Base-by-base conservation (phyloP, 2,329 filamentous ascomycete genomes). In the Ophiostoma fasciatum region DNA sequence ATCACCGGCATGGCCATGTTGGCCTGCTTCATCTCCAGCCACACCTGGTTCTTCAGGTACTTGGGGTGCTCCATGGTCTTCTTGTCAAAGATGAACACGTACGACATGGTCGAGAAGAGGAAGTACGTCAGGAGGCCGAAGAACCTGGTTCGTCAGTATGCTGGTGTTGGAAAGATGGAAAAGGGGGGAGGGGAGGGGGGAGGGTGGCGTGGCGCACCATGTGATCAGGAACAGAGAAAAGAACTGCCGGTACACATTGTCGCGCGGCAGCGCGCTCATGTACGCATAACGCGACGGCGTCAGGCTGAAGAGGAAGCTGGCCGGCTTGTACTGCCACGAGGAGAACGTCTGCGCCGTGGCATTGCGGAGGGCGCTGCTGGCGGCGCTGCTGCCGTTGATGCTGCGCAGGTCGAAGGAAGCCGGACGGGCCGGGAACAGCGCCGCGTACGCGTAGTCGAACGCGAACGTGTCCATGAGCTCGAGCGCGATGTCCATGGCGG, bases 11-110 rank as follows among this genome's bases (percentile, higher is more conserved):
- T 77, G 26, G 84, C 67, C 31, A 59, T 57, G 59, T 78, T 74
- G 43, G 87, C 76, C 60, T 93, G 84, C 45, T 65, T 64, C 50
- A 96, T 94, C 57, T 96, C 88, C 49, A 85, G 71, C 41, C 68
- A 64, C 45, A 94, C 78, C 58, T 94, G 88, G 60, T 94, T 88
- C 62, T 90, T 92, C 52, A 94, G 78, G 58, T 88, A 96, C 53
- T 90, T 90, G 32, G 88, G 88, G 56, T 96, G 88, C 35, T 83
- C 66, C 59, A 88, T 75, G 30, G 82, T 90, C 28, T 74, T 71
- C 59, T 94, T 90, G 60, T 94, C 87, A 62, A 94, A 94, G 52
- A 94, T 68, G 61, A 94, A 79, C 51, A 78, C 50, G 60, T 92
- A 96, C 13, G 85, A 94, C 14, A 92, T 65, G 6, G 77, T 68